phyloP scores from a whole-genome alignment of 164 flowering plant species.

The Brasenia schreberi region DNA sequence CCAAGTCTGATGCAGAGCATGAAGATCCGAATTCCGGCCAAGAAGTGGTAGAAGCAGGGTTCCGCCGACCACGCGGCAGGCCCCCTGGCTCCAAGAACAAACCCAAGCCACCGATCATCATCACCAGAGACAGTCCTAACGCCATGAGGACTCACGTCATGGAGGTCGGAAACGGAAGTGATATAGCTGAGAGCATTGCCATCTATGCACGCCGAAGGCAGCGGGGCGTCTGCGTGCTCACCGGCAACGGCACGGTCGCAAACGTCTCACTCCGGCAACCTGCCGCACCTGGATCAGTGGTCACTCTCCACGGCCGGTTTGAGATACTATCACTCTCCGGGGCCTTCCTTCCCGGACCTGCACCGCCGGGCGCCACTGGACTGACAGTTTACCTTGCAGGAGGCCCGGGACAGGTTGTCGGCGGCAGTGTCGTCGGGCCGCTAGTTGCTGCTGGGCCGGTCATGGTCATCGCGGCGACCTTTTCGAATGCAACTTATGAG shows the following conservation, averaged over 20 bases:
- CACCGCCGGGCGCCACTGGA: conserved; percentile 68
- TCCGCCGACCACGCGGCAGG: conserved; percentile 52
- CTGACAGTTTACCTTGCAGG: conserved; percentile 63
- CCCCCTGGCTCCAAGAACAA: conserved; percentile 67
- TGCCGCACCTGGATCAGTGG: conserved; percentile 49
- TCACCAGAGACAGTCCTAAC: conserved; percentile 75
- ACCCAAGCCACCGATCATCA: conserved; percentile 66
- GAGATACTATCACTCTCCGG: conserved; percentile 70
- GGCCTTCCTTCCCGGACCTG: conserved; percentile 62
- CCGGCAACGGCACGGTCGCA: conserved; percentile 57
- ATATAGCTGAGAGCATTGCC: conserved; percentile 56
- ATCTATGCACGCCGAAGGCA: conserved; percentile 52
- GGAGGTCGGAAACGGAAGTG: conserved; percentile 56
- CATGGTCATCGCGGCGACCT: conserved; percentile 69
- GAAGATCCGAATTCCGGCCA: background rate
- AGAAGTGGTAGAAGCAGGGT: conserved; percentile 39
- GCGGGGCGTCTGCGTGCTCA: conserved; percentile 66
- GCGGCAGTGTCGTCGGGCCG: conserved; percentile 64
- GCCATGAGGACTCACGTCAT: conserved; percentile 64
- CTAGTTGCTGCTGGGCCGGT: conserved; percentile 66
- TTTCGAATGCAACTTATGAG: conserved; percentile 61
- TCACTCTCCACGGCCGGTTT: conserved; percentile 60
- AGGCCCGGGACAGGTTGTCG: conserved; percentile 62
- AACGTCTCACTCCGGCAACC: conserved; percentile 66
- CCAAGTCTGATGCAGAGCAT: background rate